phyloP scores from a whole-genome alignment of 192 early-diverging fungal species.

The Backusella luteola region DNA sequence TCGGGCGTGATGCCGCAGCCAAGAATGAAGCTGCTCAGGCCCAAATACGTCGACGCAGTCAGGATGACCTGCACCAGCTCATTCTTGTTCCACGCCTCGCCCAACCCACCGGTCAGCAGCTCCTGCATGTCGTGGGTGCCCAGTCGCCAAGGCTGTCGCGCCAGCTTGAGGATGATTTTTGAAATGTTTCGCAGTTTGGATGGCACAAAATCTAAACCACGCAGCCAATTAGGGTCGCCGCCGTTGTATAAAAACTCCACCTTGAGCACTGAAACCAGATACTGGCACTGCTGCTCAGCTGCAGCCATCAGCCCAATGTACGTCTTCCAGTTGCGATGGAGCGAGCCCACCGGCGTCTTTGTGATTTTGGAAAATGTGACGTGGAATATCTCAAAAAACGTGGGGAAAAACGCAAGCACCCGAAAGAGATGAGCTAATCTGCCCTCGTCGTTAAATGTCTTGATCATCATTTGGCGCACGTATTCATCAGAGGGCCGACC shows the following conservation, averaged over 20 bases:
- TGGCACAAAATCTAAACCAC: conserved; percentile 42
- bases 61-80: conserved; percentile 56
- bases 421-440: conserved; percentile 49
- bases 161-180: conserved; percentile 42
- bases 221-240: conserved; percentile 53
- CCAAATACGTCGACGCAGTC: conserved; percentile 47
- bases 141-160: conserved; percentile 56
- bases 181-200: conserved; percentile 50
- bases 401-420: conserved; percentile 54
- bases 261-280: conserved; percentile 51
- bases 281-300: conserved; percentile 53
- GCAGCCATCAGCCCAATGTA: conserved; percentile 57
- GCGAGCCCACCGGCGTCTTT: conserved; percentile 42
- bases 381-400: conserved; percentile 52
- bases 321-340: conserved; percentile 47
- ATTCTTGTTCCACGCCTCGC: conserved; percentile 49
- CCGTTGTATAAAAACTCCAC: conserved; percentile 48
- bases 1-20: conserved; percentile 58
- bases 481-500: conserved; percentile 49
- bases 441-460: conserved; percentile 49
- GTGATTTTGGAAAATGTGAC: conserved; percentile 38
- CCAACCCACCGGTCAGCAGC: conserved; percentile 29
- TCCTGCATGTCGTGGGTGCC: conserved; percentile 36
- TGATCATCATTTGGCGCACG: conserved; percentile 45
- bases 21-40: conserved; percentile 51